These are phyloP conservation scores for Leucosporidium scottii DNA, from an alignment of 768 basidiomycete genomes.

Conservation along the genomic window DNA sequence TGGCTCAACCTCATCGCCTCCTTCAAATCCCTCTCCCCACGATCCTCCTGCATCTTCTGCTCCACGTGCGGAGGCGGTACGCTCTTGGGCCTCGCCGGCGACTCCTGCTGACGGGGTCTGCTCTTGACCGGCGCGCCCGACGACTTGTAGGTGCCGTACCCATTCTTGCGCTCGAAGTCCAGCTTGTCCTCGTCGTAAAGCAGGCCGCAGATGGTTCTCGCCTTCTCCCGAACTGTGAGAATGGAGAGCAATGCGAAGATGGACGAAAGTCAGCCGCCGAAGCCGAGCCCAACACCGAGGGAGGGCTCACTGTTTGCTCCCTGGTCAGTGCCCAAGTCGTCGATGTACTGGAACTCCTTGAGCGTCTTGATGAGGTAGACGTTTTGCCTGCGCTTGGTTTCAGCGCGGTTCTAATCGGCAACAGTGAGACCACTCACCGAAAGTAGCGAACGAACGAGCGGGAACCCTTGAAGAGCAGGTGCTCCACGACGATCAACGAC, in stretches of 20 bases:
- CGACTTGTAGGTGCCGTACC: too few relatives aligned
- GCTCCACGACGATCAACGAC: too few relatives aligned
- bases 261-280: background rate
- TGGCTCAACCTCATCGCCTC: conserved; percentile 8
- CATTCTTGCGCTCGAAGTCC: too few relatives aligned
- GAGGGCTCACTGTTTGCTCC: conserved; percentile 62
- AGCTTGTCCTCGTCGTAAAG: too few relatives aligned
- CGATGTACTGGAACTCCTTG: conserved; percentile 92
- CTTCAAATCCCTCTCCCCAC: conserved; percentile 8
- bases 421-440: too few relatives aligned
- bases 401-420: too few relatives aligned
- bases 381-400: conserved; percentile 62
- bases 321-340: conserved; percentile 90
- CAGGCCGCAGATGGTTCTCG: conserved; percentile 86
- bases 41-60: conserved; percentile 38
- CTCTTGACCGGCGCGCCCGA: too few relatives aligned
- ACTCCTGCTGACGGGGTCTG: too few relatives aligned
- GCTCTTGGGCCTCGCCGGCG: too few relatives aligned
- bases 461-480: too few relatives aligned
- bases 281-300: background rate
- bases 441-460: too few relatives aligned
- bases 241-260: too few relatives aligned
- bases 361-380: conserved; percentile 95
- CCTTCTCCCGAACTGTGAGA: conserved; percentile 63
- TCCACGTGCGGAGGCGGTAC: conserved; percentile 38